Evolutionary conservation across 495 filamentous ascomycete genomes (phyloP), one percentile per base, ranked within the genome.

Genomic region (Cudoniella acicularis): DNA sequence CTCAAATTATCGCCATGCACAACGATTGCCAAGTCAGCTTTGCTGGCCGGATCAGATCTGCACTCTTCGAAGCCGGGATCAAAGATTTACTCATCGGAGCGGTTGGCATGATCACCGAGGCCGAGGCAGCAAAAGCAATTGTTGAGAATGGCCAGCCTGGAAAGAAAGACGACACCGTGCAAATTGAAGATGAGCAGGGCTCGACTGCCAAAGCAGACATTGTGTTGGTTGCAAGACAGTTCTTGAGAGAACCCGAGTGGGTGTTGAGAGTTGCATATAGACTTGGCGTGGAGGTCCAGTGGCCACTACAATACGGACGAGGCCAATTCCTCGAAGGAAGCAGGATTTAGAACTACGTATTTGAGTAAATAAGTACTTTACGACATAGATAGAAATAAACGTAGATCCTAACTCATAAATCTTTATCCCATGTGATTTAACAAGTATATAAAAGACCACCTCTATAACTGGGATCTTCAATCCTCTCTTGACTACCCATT

Each of bases 41-140:
- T 30, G 87, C 88, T 0, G 81, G 72, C 0, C 69, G 73, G 59
- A 77, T 90, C 56, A 77, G 85, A 36, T 72, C 77, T 26, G 80
- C 76, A 22, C 73, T 91, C 54, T 74, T 74, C 13, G 76, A 71
- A 26, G 76, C 77, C 16, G 83, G 83, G 0, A 73, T 83, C 56
- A 74, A 68, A 51, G 68, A 75, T 13, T 68, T 91, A 56, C 56
- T 79, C 2, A 81, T 92, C 45, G 85, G 83, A n/a, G 83, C 86
- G n/a, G 88, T 92, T 1, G 90, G 90, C 1, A 68, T 84, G 56
- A 85, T 94, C 64, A 87, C 79, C 10, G 77, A 81, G 53, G 83
- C 83, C 6, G 77, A 83, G 53, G 77, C 77, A 53, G 86, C 86
- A n/a, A 71, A 76, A 40, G 54, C 68, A 1, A 76, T 88, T 43